These are phyloP conservation scores for Thuja plicata DNA, from an alignment of 83 land plant genomes.

Conservation along the genomic window DNA sequence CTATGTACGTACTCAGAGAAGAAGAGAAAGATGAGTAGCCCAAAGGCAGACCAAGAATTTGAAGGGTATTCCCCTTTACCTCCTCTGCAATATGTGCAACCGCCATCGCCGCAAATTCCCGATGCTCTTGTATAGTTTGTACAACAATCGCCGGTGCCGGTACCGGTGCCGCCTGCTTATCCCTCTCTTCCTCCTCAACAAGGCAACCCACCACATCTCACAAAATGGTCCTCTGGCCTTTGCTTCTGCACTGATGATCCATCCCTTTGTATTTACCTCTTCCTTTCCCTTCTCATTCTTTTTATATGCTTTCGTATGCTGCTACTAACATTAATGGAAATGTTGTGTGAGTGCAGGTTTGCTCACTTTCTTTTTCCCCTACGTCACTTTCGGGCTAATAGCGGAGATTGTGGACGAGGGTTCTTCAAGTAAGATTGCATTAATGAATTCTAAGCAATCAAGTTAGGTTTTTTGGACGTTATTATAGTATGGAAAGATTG, in stretches of 20 bases:
- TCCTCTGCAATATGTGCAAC: not conserved
- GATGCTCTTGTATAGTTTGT: too few species aligned
- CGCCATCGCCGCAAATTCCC: too few species aligned
- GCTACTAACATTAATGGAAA: too few species aligned
- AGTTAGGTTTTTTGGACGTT: not conserved
- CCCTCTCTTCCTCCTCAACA: not conserved
- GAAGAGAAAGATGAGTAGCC: too few species aligned
- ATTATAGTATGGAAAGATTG: not conserved
- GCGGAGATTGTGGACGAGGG: conserved; percentile 32
- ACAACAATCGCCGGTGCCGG: too few species aligned
- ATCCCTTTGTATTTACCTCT: not conserved
- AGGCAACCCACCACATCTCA: not conserved
- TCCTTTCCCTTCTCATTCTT: not conserved
- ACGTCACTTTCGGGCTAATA: conserved; percentile 29
- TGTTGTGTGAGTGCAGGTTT: conserved; percentile 12
- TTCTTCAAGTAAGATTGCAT: conserved; percentile 13
- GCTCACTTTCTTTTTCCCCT: conserved; percentile 30
- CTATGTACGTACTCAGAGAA: too few species aligned
- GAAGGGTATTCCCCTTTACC: too few species aligned
- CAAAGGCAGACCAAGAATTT: too few species aligned
- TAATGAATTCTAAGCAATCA: too few species aligned
- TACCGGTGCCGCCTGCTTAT: not conserved
- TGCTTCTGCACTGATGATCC: not conserved
- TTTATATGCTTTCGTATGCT: too few species aligned
- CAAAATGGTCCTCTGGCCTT: not conserved